Evolutionary conservation across 768 basidiomycete species (phyloP), one percentile per base, ranked within the genome.

Genomic region (Collybiopsis confluens): DNA sequence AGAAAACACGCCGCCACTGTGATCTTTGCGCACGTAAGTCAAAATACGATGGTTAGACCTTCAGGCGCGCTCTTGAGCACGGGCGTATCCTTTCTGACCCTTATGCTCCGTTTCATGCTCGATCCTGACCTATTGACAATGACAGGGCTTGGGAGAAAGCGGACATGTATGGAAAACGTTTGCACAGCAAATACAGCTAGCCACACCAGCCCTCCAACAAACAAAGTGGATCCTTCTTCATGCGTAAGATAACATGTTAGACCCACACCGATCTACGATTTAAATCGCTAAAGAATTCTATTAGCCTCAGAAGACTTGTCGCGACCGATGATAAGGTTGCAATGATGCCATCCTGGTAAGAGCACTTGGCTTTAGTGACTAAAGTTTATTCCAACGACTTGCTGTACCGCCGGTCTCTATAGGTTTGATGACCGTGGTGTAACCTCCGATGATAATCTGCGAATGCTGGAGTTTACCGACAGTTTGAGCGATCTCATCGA

Each of bases 191-290:
- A 77, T 93, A 61, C 74, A 76, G 58, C 45, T 49, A 1, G 77
- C 83, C 56, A 65, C 76, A 5, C 5, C 38, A 28, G 73, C 65
- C 9, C 72, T 92, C 30, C 73, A 77, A 10, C 86, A 94, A 63
- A 74, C 94, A 56, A 94, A 94, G 74, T 98, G 92, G 90, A 71
- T 96, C 45, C 73, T 97, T 21, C 92, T 92, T n/a, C 84, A 90
- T 67, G 86, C 89, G 77, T 28, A 26, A 18, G 18, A 33, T 33
- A 33, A 8, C 18, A 26, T 28, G 30, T 18, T 6, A 13, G 5
- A 33, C 30, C 30, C 30, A 33, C 30, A 33, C 45, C 35, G 13
- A 40, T 40, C n/a, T 47, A 47, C 18, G 35, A 21, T 8, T 8
- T 44, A 24, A 16, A 36, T 36, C 35, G 35, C n/a, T n/a, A n/a